Evolutionary conservation across 495 filamentous ascomycete genomes (phyloP), one percentile per base, ranked within the genome.

Genomic region (Chaetomium cochliodes): DNA sequence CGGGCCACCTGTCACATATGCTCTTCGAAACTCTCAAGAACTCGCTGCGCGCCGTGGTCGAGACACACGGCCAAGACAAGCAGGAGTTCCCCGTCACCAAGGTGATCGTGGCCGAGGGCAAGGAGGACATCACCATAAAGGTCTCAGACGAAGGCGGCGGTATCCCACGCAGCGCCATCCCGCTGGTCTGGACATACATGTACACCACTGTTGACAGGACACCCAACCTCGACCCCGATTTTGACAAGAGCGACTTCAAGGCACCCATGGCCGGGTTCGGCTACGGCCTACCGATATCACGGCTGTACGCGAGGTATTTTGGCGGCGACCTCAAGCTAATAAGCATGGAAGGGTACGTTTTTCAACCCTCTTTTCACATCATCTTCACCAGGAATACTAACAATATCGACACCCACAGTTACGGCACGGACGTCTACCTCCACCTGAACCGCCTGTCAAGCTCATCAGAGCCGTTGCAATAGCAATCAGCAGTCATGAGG

Each of bases 141-240:
- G 84, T 98, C 59, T 92, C 88, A 13, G 94, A 98, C 73, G 94
- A 98, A 76, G 94, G 94, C 50, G 94, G 94, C 66, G 94, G 94
- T 50, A 97, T 98, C 28, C 92, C 93, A 0, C 84, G 94, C 60
- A 92, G 88, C 65, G 83, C 90, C 37, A 97, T 98, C 61, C 96
- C 96, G 12, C 82, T 98, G 9, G 94, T 98, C 18, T 98, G 94
- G 94, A 98, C 94, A 28, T 98, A 98, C 73, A 98, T 98, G 94
- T 98, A 98, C 72, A 98, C 94, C 22, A 98, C 94, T 12, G 93
- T 98, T 49, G 94, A 97, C 76, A 87, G 92, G 64, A 97, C 94
- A 4, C 94, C 94, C 6, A 96, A 86, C 70, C 81, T 98, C 54
- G 94, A 98, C 72, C 94, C 94, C 15, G 93, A 97, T 74, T 98